phyloP scores from a whole-genome alignment of 2,329 filamentous ascomycete species.

The Diaporthe sp. region DNA sequence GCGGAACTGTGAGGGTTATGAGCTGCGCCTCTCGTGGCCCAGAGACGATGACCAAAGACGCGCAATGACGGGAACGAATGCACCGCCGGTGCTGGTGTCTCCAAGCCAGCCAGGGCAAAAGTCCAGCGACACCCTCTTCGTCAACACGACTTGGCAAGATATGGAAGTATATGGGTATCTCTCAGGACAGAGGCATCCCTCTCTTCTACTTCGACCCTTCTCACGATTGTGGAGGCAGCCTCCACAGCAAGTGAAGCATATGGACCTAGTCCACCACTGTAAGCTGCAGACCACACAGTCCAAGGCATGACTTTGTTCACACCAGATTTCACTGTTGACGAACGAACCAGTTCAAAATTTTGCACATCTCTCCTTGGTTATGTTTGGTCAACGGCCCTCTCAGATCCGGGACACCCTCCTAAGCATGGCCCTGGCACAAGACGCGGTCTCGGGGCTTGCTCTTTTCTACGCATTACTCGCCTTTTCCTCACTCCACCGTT shows the following conservation, averaged over 20 bases:
- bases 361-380: conserved; percentile 1
- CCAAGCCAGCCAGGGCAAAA: neutral
- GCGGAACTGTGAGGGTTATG: neutral
- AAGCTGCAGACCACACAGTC: neutral
- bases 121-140: neutral
- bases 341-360: neutral
- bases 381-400: neutral
- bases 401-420: neutral
- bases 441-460: neutral
- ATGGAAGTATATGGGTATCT: conserved; percentile 19
- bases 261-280: conserved; percentile 13
- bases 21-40: conserved; percentile 1
- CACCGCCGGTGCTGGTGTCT: neutral
- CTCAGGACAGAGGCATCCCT: neutral
- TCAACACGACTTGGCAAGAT: conserved; percentile 1
- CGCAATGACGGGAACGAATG: neutral
- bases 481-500: neutral
- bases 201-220: neutral
- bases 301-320: neutral
- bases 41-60: neutral
- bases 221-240: neutral
- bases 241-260: neutral
- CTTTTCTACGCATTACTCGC: neutral
- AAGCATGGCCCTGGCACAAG: neutral
- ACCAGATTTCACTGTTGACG: neutral